Base-by-base conservation (phyloP, 179 eudicot species). In the Carnegiea gigantea region DNA sequence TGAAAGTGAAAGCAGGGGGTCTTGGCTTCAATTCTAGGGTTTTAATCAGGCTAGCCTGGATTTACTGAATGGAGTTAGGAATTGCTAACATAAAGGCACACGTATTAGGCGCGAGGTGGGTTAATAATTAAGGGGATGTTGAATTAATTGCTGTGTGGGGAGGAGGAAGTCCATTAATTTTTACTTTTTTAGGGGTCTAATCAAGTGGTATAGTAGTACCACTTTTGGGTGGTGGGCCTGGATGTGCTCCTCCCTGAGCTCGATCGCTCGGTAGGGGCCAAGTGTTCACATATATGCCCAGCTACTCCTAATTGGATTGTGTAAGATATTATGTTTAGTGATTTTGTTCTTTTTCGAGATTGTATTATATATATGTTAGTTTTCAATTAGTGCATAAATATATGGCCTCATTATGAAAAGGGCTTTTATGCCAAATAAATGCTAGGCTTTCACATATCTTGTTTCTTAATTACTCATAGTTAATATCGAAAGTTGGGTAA, bases 81-180 rank as follows among this genome's bases (percentile, higher is more conserved):
- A 40, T 40, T 40, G 3, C 8, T 0, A 67, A 26, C 72, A 67
- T 14, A 67, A 30, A 13, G 38, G 68, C 30, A 67, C 72, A 67
- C 72, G 72, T 26, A 67, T 67, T 67, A 67, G 72, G 20, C 72
- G 38, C 72, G 72, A 67, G 12, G 12, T 67, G 72, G 70, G 72
- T 67, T 13, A 40, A 67, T 67, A 67, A 28, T 67, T 67, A 67
- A 28, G 72, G 40, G 20, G 72, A 5, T 67, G 38, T n/a, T 62
- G 30, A 62, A 62, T 23, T 62, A 28, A 67, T 67, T 65, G 57
- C 18, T 3, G 57, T 23, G 68, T 23, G 68, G 68, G 26, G 30
- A 62, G 26, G 30, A 62, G 30, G 68, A 62, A 67, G 72, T 67
- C 68, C 36, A 26, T 67, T 20, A 26, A 18, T 67, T 67, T 28